Evolutionary conservation across 2,329 filamentous ascomycete species (phyloP).

Genomic region (Hirsutella rhossiliensis): DNA sequence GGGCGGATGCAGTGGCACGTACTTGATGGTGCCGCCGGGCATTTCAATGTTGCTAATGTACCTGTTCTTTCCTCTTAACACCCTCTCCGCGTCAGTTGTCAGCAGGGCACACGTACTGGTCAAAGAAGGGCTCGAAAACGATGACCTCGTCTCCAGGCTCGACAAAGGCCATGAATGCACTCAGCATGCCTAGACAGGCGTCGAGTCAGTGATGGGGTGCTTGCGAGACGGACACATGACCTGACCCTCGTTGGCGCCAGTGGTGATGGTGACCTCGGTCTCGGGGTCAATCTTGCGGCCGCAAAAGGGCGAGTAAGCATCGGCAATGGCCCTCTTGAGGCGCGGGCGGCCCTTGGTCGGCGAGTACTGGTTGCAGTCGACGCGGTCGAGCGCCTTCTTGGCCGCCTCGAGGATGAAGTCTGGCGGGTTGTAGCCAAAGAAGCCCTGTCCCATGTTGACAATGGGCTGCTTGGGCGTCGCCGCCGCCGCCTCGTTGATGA

Average conservation of each 20-base stretch:
- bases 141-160: conserved; percentile 94
- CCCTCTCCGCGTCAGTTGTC: not conserved
- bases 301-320: conserved; percentile 86
- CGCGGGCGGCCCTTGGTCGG: conserved; percentile 88
- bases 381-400: conserved; percentile 75
- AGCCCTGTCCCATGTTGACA: conserved; percentile 55
- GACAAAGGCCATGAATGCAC: conserved; percentile 95
- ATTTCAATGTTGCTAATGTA: conserved; percentile 97
- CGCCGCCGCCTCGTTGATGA: conserved; percentile 54
- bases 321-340: conserved; percentile 82
- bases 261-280: conserved; percentile 90
- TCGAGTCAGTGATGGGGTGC: not conserved
- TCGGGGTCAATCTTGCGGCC: conserved; percentile 73
- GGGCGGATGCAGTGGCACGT: conserved; percentile 89
- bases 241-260: conserved; percentile 65
- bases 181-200: conserved; percentile 55
- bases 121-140: conserved; percentile 96
- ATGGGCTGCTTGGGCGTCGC: conserved; percentile 52
- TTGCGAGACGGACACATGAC: not conserved
- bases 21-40: conserved; percentile 88
- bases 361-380: conserved; percentile 98
- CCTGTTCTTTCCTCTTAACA: conserved; percentile 6
- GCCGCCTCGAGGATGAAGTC: conserved; percentile 84
- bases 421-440: conserved; percentile 90
- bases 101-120: conserved; percentile 47